These are phyloP conservation scores for Herpetospermum pedunculosum DNA, from an alignment of 306 rosid genomes.

Conservation along the genomic window DNA sequence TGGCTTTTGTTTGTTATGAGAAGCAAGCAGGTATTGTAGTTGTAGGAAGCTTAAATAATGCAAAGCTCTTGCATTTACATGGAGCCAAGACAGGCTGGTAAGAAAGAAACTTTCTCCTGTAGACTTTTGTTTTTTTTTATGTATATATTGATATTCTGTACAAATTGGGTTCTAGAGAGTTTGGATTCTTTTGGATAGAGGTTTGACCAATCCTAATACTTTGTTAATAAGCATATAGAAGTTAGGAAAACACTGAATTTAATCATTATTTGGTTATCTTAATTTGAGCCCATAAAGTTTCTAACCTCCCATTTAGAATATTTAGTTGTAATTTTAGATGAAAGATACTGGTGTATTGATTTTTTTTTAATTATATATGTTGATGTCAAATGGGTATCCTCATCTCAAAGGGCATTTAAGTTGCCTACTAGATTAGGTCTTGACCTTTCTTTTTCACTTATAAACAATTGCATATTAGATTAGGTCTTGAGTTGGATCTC, in stretches of 20 bases:
- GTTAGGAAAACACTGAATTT: not conserved
- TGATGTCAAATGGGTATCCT: not conserved
- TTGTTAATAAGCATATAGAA: slow-evolving; percentile 1
- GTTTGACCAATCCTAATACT: not conserved
- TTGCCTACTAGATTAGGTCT: not conserved
- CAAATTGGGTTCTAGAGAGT: not conserved
- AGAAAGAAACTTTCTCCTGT: slow-evolving; percentile 1
- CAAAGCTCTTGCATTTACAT: not conserved
- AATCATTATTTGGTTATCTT: not conserved
- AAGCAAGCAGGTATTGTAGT: not conserved
- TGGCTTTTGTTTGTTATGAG: not conserved
- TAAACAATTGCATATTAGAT: not conserved
- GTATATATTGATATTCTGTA: not conserved
- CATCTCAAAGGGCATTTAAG: not conserved
- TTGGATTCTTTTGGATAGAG: not conserved
- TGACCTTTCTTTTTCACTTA: not conserved
- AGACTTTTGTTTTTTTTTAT: not conserved
- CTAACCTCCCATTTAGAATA: not conserved
- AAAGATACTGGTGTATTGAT: not conserved
- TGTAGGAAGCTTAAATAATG: slow-evolving; percentile 8
- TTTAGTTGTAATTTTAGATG: slow-evolving; percentile 1
- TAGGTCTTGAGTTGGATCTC: not conserved
- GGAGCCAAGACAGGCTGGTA: slow-evolving; percentile 5
- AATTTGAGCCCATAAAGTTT: not conserved
- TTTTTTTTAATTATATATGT: not conserved